These are phyloP conservation scores for Aristolochia fimbriata DNA, from an alignment of 164 flowering plant species.

Conservation along the genomic window DNA sequence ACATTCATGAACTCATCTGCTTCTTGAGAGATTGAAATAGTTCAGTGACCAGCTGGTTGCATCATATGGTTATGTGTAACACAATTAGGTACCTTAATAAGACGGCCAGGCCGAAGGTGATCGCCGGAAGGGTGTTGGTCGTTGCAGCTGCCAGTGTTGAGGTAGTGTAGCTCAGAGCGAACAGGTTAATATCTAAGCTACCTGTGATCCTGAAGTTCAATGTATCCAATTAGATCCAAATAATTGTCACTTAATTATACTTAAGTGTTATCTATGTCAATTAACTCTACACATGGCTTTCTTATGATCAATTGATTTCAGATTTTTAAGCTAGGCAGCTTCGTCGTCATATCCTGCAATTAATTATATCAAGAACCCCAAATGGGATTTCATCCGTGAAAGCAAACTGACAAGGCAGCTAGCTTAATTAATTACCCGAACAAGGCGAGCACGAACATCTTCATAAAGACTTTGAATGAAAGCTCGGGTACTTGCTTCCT, in stretches of 20 bases:
- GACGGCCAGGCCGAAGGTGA: slow-evolving; percentile 58
- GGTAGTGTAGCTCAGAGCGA: slow-evolving; percentile 46
- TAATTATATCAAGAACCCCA: no score
- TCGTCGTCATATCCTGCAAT: no score
- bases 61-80: no score
- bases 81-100: slow-evolving; percentile 34
- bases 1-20: background rate
- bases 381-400: no score
- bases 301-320: no score
- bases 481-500: slow-evolving; percentile 50
- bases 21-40: no score
- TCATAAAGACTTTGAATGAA: slow-evolving; percentile 32
- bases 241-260: background rate
- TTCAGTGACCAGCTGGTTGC: no score
- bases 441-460: slow-evolving; percentile 44
- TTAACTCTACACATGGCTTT: no score
- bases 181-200: slow-evolving; percentile 35
- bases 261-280: no score
- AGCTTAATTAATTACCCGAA: slow-evolving; percentile 55
- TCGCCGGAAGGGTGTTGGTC: slow-evolving; percentile 57
- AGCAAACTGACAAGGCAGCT: no score
- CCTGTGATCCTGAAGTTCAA: slow-evolving; percentile 40
- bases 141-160: slow-evolving; percentile 67
- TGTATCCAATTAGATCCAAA: background rate
- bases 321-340: no score